These are phyloP conservation scores for Huntiella bhutanensis DNA, from an alignment of 2,329 filamentous ascomycete species.

Conservation along the genomic window DNA sequence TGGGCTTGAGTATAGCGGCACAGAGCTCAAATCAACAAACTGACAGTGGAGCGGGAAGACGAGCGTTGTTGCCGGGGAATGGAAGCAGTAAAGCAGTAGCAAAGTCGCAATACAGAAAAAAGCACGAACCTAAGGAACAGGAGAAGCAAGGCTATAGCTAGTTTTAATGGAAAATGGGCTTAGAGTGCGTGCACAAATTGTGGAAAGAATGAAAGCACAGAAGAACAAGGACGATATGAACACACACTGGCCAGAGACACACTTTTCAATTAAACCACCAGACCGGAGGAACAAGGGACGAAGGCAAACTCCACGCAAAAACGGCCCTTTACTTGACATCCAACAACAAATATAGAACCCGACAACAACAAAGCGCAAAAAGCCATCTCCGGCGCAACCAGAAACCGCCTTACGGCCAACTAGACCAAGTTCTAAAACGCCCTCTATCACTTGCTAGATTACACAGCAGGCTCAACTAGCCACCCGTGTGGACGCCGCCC, in stretches of 20 bases:
- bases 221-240: not conserved
- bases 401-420: not conserved
- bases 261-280: not conserved
- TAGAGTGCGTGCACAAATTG: not conserved
- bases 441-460: too few relatives aligned
- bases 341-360: not conserved
- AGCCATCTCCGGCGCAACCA: not conserved
- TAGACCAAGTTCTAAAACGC: too few relatives aligned
- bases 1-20: too few relatives aligned
- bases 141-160: not conserved
- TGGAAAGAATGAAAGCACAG: not conserved
- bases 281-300: not conserved
- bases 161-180: not conserved
- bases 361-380: slow-evolving; percentile 1
- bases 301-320: too few relatives aligned
- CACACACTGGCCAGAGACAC: not conserved
- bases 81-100: too few relatives aligned
- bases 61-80: too few relatives aligned
- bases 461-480: too few relatives aligned
- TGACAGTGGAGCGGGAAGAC: too few relatives aligned
- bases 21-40: too few relatives aligned
- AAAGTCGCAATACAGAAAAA: not conserved
- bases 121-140: not conserved
- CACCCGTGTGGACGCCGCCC: too few relatives aligned
- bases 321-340: too few relatives aligned